Evolutionary conservation across 805 yeast genomes (phyloP).

Genomic region (Diddensiella santjacobensis): DNA sequence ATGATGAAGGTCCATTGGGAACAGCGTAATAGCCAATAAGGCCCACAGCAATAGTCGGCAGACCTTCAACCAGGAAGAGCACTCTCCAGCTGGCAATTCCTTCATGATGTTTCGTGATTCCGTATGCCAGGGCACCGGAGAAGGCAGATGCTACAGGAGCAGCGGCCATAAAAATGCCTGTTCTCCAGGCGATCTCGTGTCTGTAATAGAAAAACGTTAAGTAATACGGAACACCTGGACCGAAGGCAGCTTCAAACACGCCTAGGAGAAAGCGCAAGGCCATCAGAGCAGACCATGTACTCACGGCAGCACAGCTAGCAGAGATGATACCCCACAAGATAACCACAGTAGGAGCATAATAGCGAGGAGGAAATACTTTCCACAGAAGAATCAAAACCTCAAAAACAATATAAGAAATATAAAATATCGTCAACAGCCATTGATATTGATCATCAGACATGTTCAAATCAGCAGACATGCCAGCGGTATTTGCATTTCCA

Average conservation of each 20-base stretch:
- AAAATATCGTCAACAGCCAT: slow-evolving; percentile 44
- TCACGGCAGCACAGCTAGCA: slow-evolving; percentile 46
- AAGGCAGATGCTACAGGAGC: slow-evolving; percentile 49
- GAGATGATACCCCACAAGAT: slow-evolving; percentile 49
- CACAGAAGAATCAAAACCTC: slow-evolving; percentile 47
- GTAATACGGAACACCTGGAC: slow-evolving; percentile 33
- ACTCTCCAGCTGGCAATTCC: slow-evolving; percentile 43
- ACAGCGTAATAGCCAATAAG: slow-evolving; percentile 31
- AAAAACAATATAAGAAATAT: slow-evolving; percentile 47
- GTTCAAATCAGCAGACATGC: slow-evolving; percentile 43
- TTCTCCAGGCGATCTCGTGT: slow-evolving; percentile 30
- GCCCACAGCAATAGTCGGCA: slow-evolving; percentile 43
- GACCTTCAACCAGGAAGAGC: slow-evolving; percentile 46
- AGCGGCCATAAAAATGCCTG: slow-evolving; percentile 28
- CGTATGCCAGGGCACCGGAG: slow-evolving; percentile 50
- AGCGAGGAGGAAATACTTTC: slow-evolving; percentile 42
- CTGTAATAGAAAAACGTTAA: slow-evolving; percentile 32
- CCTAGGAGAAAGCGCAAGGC: slow-evolving; percentile 47
- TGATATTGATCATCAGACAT: slow-evolving; percentile 43
- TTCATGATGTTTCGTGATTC: slow-evolving; percentile 28
- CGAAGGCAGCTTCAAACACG: slow-evolving; percentile 32
- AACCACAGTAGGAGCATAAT: slow-evolving; percentile 46
- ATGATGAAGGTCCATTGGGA: slow-evolving; percentile 38
- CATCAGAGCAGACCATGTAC: slow-evolving; percentile 41
- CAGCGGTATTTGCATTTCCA: slow-evolving; percentile 53